Percentiles rank a stretch among this genome's conserved stretches.
phyloP scores from a whole-genome alignment of 768 basidiomycete genomes.

The Coprinopsis strossmayeri region DNA sequence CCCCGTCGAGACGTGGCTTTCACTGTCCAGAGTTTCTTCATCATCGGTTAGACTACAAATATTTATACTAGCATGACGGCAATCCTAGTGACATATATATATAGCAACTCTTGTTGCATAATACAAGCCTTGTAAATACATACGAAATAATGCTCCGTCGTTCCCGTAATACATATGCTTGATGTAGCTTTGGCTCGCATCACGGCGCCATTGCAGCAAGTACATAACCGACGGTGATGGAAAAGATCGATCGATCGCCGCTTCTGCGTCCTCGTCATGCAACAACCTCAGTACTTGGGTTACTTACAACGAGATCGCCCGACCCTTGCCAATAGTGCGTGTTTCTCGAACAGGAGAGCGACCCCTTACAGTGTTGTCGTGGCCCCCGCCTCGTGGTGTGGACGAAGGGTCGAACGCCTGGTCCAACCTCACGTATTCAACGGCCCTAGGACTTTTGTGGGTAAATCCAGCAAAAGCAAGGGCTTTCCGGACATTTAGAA shows the following conservation, averaged over 20 bases:
- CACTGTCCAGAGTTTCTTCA: too few relatives aligned
- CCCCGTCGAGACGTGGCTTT: too few relatives aligned
- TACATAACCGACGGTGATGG: too few relatives aligned
- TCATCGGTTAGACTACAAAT: neutral
- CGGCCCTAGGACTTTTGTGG: constrained; percentile 78
- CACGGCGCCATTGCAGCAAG: too few relatives aligned
- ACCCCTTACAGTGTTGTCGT: constrained; percentile 49
- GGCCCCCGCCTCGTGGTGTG: constrained; percentile 36
- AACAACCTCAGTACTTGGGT: too few relatives aligned
- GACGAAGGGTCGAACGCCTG: constrained; percentile 58
- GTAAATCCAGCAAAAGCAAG: constrained; percentile 89
- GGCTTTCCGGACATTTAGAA: constrained; percentile 86
- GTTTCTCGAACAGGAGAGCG: constrained; percentile 57
- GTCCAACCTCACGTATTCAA: constrained; percentile 72
- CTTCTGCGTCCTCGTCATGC: neutral
- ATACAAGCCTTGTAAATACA: too few relatives aligned
- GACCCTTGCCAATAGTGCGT: constrained; percentile 61
- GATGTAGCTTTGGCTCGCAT: too few relatives aligned
- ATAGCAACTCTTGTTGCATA: too few relatives aligned
- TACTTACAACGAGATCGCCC: constrained; percentile 85
- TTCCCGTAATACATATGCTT: too few relatives aligned
- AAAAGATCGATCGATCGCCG: constrained; percentile 17
- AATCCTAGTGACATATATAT: neutral
- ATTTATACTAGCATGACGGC: neutral
- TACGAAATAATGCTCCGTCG: too few relatives aligned